Evolutionary conservation across 805 yeast species (phyloP), one percentile per base, ranked within the genome.

Genomic region (Tetrapisispora iriomotensis): DNA sequence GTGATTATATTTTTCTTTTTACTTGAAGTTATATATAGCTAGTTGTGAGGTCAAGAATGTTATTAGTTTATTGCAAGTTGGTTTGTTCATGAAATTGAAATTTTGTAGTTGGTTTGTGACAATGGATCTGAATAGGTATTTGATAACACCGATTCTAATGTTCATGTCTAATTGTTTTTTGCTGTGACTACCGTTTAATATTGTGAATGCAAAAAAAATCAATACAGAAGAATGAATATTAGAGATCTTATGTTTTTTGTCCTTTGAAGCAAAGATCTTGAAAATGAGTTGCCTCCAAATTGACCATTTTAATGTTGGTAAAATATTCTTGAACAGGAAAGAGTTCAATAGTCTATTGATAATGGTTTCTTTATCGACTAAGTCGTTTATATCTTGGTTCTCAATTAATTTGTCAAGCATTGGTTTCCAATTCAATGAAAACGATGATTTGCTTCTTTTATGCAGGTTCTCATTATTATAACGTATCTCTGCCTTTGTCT

Each of bases 221-320:
- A 50, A 40, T 3, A 48, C 31, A 5, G 53, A 48, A 21, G 35
- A 38, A 13, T 38, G 29, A 8, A n/a, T 29, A 14, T 25, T 37
- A 21, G 20, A 25, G 19, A 15, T 34, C 29, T 21, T 41, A 19
- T 28, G 22, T 15, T 15, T 22, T 21, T 28, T 35, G 18, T 35
- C 25, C 23, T 37, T 36, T 21, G 45, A 18, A 42, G 37, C 15
- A 45, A 29, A 18, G 33, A 23, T 42, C 17, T 33, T 33, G 14
- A 36, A 37, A 2, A 49, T 37, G 6, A 50, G 33, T 32, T 50
- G 54, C 30, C 57, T 46, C 60, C 59, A 54, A 3, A 51, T 27
- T 4, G 57, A 40, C 60, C 60, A 55, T 45, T 50, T 49, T 6
- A 55, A 17, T 28, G 54, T 41, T 9, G 53, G 53, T 4, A 45